These are phyloP conservation scores for Scheffersomyces stambukii DNA, from an alignment of 1,139 yeast genomes.

Conservation along the genomic window DNA sequence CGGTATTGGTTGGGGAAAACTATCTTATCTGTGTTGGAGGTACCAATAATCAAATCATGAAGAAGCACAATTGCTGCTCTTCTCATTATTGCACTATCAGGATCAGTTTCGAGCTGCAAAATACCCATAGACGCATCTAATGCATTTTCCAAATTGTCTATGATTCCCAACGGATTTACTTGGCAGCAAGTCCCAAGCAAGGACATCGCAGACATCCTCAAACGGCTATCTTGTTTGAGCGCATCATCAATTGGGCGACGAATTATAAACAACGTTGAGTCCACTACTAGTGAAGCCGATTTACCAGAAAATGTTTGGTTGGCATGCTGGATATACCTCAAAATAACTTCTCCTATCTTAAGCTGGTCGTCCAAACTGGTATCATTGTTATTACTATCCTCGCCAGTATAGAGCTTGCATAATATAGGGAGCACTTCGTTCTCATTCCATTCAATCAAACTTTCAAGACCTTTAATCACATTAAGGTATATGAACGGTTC, in stretches of 20 bases:
- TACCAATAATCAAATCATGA: conserved; percentile 55
- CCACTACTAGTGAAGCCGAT: conserved; percentile 22
- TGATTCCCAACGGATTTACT: conserved; percentile 53
- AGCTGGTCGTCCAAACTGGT: conserved; percentile 59
- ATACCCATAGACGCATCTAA: conserved; percentile 78
- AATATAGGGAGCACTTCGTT: conserved; percentile 36
- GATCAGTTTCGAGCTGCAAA: conserved; percentile 49
- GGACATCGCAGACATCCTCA: conserved; percentile 86
- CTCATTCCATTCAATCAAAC: conserved; percentile 47
- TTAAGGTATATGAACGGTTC: conserved; percentile 88
- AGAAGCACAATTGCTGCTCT: conserved; percentile 71
- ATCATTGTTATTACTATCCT: conserved; percentile 15
- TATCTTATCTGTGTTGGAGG: conserved; percentile 37
- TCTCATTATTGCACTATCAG: conserved; percentile 55
- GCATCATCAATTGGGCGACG: conserved; percentile 26
- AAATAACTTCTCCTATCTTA: conserved; percentile 75
- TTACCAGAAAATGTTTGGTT: conserved; percentile 47
- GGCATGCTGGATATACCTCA: conserved; percentile 50
- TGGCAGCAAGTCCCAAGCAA: conserved; percentile 67
- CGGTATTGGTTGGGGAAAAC: conserved; percentile 49
- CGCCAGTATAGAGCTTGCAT: conserved; percentile 36
- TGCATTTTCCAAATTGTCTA: conserved; percentile 46
- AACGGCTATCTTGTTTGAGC: conserved; percentile 44
- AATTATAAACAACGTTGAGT: conserved; percentile 35
- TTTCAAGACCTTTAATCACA: conserved; percentile 72